A percentile compares a stretch with the other conserved stretches of the same genome.
These are phyloP conservation scores for Erysimum cheiranthoides DNA, from an alignment of 345 rosid species.

Conservation along the genomic window DNA sequence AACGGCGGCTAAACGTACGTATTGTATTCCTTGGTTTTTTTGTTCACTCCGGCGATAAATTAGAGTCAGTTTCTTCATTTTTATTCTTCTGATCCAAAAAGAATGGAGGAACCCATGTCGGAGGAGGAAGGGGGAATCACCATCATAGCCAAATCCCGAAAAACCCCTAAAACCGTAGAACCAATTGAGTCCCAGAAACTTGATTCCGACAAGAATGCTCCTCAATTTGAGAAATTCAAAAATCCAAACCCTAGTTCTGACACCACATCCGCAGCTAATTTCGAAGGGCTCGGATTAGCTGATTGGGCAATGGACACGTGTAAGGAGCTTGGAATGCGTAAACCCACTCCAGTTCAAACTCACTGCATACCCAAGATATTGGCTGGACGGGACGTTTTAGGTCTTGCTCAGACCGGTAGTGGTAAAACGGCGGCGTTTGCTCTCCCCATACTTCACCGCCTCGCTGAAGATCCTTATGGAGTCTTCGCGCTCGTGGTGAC, in stretches of 20 bases:
- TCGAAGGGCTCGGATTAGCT: slow-evolving; percentile 73
- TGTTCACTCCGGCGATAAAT: slow-evolving; percentile 22
- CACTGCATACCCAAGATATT: slow-evolving; percentile 86
- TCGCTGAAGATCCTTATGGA: slow-evolving; percentile 87
- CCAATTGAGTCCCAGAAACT: slow-evolving; percentile 38
- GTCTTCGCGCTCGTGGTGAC: slow-evolving; percentile 81
- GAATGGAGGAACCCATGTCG: slow-evolving; percentile 41
- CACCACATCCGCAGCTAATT: slow-evolving; percentile 40
- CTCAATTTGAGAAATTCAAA: slow-evolving; percentile 52
- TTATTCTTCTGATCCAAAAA: not conserved
- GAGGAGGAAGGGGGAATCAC: slow-evolving; percentile 54
- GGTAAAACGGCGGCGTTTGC: slow-evolving; percentile 98
- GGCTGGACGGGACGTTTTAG: slow-evolving; percentile 75
- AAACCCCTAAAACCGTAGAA: slow-evolving; percentile 23
- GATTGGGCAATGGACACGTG: slow-evolving; percentile 87
- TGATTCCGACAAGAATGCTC: slow-evolving; percentile 30
- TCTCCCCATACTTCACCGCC: slow-evolving; percentile 79
- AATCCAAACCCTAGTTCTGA: slow-evolving; percentile 38
- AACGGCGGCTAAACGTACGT: slow-evolving; percentile 29
- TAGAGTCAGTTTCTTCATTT: not conserved
- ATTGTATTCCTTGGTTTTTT: not conserved
- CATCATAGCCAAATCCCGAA: slow-evolving; percentile 59
- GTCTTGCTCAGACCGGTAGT: slow-evolving; percentile 91
- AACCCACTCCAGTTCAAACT: slow-evolving; percentile 82
- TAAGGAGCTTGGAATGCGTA: slow-evolving; percentile 84